Percentiles rank a stretch among this genome's conserved stretches.
Conservation (phyloP, 2,329 filamentous ascomycete species). For the Microdochium trichocladiopsis region DNA sequence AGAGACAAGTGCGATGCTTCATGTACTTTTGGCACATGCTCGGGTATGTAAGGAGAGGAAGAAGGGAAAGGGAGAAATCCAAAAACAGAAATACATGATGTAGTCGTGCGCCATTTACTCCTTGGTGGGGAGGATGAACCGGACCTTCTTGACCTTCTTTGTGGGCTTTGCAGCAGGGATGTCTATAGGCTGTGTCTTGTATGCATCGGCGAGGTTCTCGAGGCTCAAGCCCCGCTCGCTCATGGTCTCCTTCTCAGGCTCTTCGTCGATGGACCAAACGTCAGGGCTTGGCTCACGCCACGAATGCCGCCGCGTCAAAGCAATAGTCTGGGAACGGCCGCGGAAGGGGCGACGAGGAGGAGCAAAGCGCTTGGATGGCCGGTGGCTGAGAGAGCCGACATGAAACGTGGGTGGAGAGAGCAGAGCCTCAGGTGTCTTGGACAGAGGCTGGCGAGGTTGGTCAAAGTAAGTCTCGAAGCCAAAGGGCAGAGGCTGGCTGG, state of each 20-base stretch:
- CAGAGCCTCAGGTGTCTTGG: constrained; percentile 19
- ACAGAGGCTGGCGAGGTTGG: constrained; percentile 20
- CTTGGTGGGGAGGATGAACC: constrained; percentile 42
- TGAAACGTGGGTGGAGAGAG: constrained; percentile 24
- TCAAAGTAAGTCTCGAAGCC: constrained; percentile 34
- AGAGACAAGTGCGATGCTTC: background rate
- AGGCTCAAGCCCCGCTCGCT: constrained; percentile 31
- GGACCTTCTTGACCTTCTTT: constrained; percentile 37
- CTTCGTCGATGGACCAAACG: constrained; percentile 54
- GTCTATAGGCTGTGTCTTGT: constrained; percentile 25
- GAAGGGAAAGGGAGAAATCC: background rate
- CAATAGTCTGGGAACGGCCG: constrained; percentile 19
- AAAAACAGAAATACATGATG: background rate
- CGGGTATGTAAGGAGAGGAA: background rate
- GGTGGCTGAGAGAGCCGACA: constrained; percentile 18
- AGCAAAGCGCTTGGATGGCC: constrained; percentile 19
- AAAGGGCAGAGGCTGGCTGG: constrained; percentile 32
- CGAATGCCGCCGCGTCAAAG: constrained; percentile 35
- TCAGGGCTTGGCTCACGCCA: constrained; percentile 54
- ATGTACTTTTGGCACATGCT: background rate
- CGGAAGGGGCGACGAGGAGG: constrained; percentile 20
- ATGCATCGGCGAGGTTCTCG: constrained; percentile 17
- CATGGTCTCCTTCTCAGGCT: constrained; percentile 45
- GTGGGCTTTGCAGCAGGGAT: constrained; percentile 39
- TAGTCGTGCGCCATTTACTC: constrained; percentile 16